Base-by-base conservation (phyloP, 495 filamentous ascomycete species). In the Aspergillus baeticus region DNA sequence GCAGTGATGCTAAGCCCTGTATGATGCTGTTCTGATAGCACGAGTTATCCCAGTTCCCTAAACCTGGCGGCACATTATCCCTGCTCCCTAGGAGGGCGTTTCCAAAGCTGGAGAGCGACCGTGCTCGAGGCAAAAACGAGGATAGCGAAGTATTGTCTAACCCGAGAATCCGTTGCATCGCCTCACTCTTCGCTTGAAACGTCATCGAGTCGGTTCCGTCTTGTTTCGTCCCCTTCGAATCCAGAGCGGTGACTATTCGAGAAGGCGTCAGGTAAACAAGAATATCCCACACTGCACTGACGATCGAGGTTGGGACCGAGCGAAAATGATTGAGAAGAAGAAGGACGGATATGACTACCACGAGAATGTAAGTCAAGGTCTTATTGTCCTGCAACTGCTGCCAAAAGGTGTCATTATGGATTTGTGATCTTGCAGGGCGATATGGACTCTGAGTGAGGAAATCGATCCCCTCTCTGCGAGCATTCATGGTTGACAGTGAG, bases 21-120 rank as follows among this genome's bases (percentile, higher is more conserved):
- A 98, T 84, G 17, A 97, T 88, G 58, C 92, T 96, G 67, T 99
- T 99, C 74, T 98, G 93, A 66, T 94, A 99, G 70, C 95, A 99
- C 1, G 91, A 96, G 64, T 96, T 96, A 69, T 96, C 86, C 76
- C 83, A 87, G 65, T 99, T 99, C 15, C 90, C 90, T 29, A 98
- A 69, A 0, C 95, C 94, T 5, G 91, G 81, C 2, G 90, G 90
- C 23, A 69, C 59, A 33, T 68, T 69, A 14, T 73, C 70, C 18
- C 65, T 70, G 41, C 47, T 64, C 35, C 76, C 70, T 15, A 79
- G 66, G 6, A 77, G 58, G 0, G 75, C 68, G 39, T 58, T 71
- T 34, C 76, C 71, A 31, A 82, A 48, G 3, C 69, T 69, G 46
- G 81, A 65, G 11, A 81, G 50, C 7, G 71, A 69, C 39, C 73